Base-by-base conservation (phyloP, 139 green algal species). In the Coccomyxa sp. region DNA sequence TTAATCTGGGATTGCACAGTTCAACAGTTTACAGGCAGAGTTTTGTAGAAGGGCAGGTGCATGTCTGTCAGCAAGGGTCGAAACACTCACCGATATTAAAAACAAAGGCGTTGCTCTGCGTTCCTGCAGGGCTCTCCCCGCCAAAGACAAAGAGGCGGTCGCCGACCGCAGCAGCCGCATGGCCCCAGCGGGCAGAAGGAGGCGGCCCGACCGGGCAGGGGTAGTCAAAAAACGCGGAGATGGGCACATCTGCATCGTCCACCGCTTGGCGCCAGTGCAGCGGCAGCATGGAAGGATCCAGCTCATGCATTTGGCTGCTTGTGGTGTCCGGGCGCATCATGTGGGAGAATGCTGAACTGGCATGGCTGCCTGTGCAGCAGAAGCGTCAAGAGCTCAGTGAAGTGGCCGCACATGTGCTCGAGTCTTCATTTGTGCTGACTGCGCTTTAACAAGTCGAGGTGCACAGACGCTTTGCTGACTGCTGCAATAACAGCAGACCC, bases 181-280 rank as follows among this genome's bases (percentile, higher is more conserved):
- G 81, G 32, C 85, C 82, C 81, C 85, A 88, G 13, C 85, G 71
- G 30, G 77, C 51, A 0, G 57, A 10, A 25, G 82, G 85, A 0
- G 32, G 27, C 17, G 30, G 16, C 28, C 81, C 81, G 45, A 58
- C 27, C 0, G 77, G 25, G 21, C 51, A 23, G 1, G 59, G 21
- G 27, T 83, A 83, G 81, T 88, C 85, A 58, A 80, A 81, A 18
- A 88, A 74, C 4, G 84, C 84, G 63, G 32, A 77, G 13, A 30
- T 30, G 10, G 83, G 71, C 12, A 80, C 28, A 1, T 21, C 57
- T 13, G n/a, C 58, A 21, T 79, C 38, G 18, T 27, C 74, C 25
- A 60, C 71, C 51, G 28, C 21, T 59, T 77, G 60, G 16, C 16
- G 30, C 30, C 31, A 58, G 76, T 60, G 30, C 76, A 63, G 31